These are phyloP conservation scores for Lactarius psammicola DNA, from an alignment of 768 basidiomycete genomes.

Conservation along the genomic window DNA sequence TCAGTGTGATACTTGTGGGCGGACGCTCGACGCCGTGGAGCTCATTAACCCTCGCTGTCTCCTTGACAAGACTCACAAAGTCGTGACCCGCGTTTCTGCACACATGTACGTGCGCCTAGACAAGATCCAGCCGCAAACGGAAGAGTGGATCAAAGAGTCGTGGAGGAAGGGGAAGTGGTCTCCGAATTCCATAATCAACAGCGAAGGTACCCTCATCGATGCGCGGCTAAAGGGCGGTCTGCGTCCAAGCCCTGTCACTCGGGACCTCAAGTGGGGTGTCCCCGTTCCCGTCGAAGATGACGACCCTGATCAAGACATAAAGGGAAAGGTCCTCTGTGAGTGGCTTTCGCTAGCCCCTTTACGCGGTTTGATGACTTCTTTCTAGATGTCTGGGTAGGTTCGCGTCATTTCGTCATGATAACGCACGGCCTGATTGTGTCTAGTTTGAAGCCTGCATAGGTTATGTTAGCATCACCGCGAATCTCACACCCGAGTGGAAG, in stretches of 20 bases:
- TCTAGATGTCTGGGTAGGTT: slow-evolving; percentile 88
- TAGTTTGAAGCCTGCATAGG: slow-evolving; percentile 97
- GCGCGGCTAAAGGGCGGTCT: slow-evolving; percentile 83
- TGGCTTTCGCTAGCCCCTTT: slow-evolving; percentile 23
- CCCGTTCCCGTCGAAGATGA: slow-evolving; percentile 75
- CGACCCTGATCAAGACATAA: slow-evolving; percentile 81
- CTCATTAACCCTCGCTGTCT: slow-evolving; percentile 94
- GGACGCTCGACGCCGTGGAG: slow-evolving; percentile 91
- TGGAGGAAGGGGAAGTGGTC: slow-evolving; percentile 89
- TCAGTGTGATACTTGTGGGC: slow-evolving; percentile 92
- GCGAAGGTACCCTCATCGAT: slow-evolving; percentile 85
- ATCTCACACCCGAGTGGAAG: slow-evolving; percentile 92
- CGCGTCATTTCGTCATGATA: neutral
- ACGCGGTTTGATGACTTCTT: slow-evolving; percentile 2
- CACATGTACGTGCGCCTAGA: slow-evolving; percentile 94
- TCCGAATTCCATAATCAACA: slow-evolving; percentile 85
- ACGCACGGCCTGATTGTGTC: neutral
- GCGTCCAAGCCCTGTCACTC: slow-evolving; percentile 84
- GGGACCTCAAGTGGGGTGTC: slow-evolving; percentile 96
- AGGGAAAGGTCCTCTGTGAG: slow-evolving; percentile 93
- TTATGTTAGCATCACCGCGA: slow-evolving; percentile 95
- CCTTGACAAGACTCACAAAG: slow-evolving; percentile 73
- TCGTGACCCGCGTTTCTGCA: slow-evolving; percentile 72
- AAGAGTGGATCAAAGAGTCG: slow-evolving; percentile 83
- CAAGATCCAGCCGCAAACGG: slow-evolving; percentile 72